phyloP scores from a whole-genome alignment of 805 yeast genomes.

The Nakazawaea peltata region DNA sequence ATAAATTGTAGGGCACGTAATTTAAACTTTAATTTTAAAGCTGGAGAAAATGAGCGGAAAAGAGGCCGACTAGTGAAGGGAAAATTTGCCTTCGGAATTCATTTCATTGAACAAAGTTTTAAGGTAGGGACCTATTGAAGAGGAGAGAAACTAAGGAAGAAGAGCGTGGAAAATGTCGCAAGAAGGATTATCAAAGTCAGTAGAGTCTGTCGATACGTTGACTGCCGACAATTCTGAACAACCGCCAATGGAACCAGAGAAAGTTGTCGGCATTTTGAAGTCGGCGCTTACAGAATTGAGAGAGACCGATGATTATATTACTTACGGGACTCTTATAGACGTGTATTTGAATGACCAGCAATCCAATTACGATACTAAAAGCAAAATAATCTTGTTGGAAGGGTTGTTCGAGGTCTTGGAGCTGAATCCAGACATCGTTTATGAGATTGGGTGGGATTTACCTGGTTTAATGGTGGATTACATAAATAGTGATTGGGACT shows the following conservation, averaged over 20 bases:
- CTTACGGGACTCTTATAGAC: constrained; percentile 70
- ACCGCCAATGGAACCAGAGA: constrained; percentile 1
- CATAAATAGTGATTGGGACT: constrained; percentile 31
- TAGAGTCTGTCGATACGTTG: constrained; percentile 7
- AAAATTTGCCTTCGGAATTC: no score
- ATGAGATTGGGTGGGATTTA: constrained; percentile 88
- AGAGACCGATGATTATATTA: constrained; percentile 51
- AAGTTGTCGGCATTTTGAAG: constrained; percentile 5
- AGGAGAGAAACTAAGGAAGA: neutral
- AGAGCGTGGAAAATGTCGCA: neutral
- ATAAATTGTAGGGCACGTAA: no score
- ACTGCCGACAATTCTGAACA: neutral
- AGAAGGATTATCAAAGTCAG: neutral
- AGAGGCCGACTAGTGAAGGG: no score
- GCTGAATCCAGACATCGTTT: constrained; percentile 39
- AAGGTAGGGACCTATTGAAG: no score
- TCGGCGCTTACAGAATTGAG: constrained; percentile 10
- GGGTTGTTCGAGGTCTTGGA: constrained; percentile 35
- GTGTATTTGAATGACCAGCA: constrained; percentile 43
- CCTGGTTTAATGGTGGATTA: constrained; percentile 59
- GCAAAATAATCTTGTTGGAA: constrained; percentile 40
- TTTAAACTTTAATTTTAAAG: no score
- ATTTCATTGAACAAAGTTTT: no score
- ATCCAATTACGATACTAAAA: constrained; percentile 33
- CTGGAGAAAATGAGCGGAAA: no score